Percentiles rank a stretch among this genome's conserved stretches.
Evolutionary conservation across 352 stramenopile genomes (phyloP).

Genomic region (Phytophthora aleatoria): DNA sequence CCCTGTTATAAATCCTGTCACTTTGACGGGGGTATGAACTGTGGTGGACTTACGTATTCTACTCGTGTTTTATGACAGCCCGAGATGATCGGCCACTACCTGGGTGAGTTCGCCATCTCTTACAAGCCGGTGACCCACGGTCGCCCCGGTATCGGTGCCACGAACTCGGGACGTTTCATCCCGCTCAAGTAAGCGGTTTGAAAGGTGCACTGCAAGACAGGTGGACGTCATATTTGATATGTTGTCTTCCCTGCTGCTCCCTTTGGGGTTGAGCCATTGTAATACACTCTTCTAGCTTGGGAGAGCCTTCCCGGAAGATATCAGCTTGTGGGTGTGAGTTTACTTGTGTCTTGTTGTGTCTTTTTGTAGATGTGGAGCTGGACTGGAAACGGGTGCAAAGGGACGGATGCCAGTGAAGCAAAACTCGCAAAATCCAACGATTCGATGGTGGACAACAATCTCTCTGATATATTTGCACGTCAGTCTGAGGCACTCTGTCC

Average conservation of each 20-base stretch:
- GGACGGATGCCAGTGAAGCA: constrained; percentile 51
- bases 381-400: constrained; percentile 9
- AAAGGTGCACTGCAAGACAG: constrained; percentile 21
- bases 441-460: constrained; percentile 65
- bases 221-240: constrained; percentile 28
- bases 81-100: constrained; percentile 99
- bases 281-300: constrained; percentile 74
- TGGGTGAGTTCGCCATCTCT: constrained; percentile 99
- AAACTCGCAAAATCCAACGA: constrained; percentile 57
- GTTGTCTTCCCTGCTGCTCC: constrained; percentile 34
- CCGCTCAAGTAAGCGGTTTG: constrained; percentile 95
- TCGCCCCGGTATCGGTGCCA: constrained; percentile 98
- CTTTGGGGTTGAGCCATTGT: constrained; percentile 77
- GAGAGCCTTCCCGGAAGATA: constrained; percentile 22
- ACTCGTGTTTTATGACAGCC: constrained; percentile 55
- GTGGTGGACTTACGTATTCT: constrained; percentile 29
- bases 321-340: constrained; percentile 18
- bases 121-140: constrained; percentile 98
- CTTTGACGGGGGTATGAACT: constrained; percentile 4
- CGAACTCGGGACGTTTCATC: constrained; percentile 98
- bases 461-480: constrained; percentile 88
- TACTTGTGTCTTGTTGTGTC: constrained; percentile 19
- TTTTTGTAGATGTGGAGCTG: constrained; percentile 21
- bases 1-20: background rate
- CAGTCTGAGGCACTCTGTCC: constrained; percentile 76